A percentile compares a stretch with the other conserved stretches of the same genome.
Evolutionary conservation across 2,329 filamentous ascomycete genomes (phyloP).

Genomic region (Cladosporium sphaerospermum): DNA sequence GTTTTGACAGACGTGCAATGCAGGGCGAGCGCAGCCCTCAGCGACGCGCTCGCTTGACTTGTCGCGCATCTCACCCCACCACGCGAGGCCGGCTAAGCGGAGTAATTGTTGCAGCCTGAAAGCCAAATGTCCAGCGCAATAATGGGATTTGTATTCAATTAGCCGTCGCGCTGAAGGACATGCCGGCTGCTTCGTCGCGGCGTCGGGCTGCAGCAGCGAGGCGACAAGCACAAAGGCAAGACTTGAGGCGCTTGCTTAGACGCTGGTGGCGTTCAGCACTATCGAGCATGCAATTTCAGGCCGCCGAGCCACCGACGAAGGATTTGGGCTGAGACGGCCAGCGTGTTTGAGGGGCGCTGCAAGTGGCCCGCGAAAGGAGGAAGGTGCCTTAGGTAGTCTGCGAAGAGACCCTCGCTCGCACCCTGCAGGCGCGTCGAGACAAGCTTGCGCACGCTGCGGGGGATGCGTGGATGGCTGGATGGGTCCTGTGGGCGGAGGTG

Average conservation of each 20-base stretch:
- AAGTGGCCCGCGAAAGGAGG: background rate
- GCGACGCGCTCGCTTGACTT: background rate
- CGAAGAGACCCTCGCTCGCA: too few species aligned
- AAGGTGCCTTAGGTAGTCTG: background rate
- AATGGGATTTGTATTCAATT: background rate
- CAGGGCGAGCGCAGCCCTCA: background rate
- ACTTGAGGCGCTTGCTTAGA: slow-evolving; percentile 1
- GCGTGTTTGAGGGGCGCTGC: background rate
- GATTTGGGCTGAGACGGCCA: background rate
- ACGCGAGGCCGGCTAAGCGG: too few species aligned
- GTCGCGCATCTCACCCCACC: too few species aligned
- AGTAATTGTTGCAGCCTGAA: background rate
- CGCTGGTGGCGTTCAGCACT: background rate
- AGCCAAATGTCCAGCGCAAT: background rate
- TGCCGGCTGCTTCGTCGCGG: background rate
- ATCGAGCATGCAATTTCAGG: background rate
- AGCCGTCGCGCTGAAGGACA: background rate
- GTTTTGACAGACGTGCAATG: background rate
- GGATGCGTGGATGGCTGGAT: background rate
- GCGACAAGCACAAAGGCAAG: slow-evolving; percentile 4
- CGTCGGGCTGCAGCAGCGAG: background rate
- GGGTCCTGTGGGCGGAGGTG: background rate
- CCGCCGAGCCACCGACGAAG: background rate
- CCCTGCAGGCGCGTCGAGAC: background rate
- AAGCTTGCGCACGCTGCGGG: background rate